phyloP scores from a whole-genome alignment of 2,329 filamentous ascomycete genomes.

The Simplicillium sp. region DNA sequence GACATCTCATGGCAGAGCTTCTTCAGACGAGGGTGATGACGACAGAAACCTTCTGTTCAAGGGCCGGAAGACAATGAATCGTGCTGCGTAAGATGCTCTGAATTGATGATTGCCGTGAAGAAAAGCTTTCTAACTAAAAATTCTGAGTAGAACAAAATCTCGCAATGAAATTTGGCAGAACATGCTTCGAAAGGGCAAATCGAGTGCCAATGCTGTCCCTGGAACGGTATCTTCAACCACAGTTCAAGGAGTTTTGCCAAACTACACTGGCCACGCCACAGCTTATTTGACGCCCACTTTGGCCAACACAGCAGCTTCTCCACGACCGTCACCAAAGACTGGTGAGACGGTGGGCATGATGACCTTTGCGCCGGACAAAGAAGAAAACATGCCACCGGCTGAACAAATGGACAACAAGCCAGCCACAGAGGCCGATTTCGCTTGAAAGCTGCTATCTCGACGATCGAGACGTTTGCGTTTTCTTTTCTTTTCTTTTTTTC shows the following conservation, averaged over 20 bases:
- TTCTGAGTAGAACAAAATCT: slow-evolving; percentile 24
- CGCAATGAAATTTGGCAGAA: slow-evolving; percentile 37
- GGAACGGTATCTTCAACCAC: slow-evolving; percentile 43
- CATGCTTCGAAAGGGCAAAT: slow-evolving; percentile 41
- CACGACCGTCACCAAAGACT: slow-evolving; percentile 15
- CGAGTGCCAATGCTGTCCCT: slow-evolving; percentile 34
- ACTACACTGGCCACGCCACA: slow-evolving; percentile 41
- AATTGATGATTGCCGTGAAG: background rate
- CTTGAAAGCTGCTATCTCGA: slow-evolving; percentile 4
- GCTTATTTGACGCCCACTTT: slow-evolving; percentile 37
- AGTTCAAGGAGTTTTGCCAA: slow-evolving; percentile 43
- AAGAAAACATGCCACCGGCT: slow-evolving; percentile 29
- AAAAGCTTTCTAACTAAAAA: slow-evolving; percentile 7
- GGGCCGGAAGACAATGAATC: slow-evolving; percentile 20
- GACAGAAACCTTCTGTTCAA: slow-evolving; percentile 26
- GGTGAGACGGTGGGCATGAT: slow-evolving; percentile 10
- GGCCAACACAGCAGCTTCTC: slow-evolving; percentile 24
- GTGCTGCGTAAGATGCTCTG: slow-evolving; percentile 19
- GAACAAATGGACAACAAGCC: background rate
- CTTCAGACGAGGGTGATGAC: slow-evolving; percentile 22
- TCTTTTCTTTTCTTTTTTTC: background rate
- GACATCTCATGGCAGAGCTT: slow-evolving; percentile 13
- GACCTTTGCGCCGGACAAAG: slow-evolving; percentile 18
- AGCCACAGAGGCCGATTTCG: slow-evolving; percentile 6
- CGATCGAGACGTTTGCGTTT: background rate